Conservation (phyloP, 2,329 filamentous ascomycete genomes). For the Septoria linicola region DNA sequence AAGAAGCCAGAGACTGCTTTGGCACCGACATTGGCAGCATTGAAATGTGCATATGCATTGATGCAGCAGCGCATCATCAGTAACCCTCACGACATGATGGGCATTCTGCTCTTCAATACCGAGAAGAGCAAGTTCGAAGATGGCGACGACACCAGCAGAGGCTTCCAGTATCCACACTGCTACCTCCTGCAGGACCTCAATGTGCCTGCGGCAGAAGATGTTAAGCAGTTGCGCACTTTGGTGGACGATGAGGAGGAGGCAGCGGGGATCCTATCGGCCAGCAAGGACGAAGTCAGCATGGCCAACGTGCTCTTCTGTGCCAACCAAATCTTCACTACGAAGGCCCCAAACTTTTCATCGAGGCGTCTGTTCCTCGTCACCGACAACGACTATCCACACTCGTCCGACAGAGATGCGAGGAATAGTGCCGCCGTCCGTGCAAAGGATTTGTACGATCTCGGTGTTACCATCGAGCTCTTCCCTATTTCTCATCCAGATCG, state of each 20-base stretch:
- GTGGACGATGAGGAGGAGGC: constrained; percentile 76
- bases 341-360: constrained; percentile 90
- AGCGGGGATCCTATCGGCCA: constrained; percentile 66
- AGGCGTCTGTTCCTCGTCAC: constrained; percentile 93
- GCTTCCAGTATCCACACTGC: constrained; percentile 77
- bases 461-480: constrained; percentile 88
- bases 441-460: constrained; percentile 91
- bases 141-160: constrained; percentile 58
- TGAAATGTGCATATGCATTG: constrained; percentile 90
- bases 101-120: constrained; percentile 87
- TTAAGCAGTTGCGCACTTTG: constrained; percentile 73
- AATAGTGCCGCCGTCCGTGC: constrained; percentile 80
- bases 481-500: constrained; percentile 70
- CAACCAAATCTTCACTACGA: constrained; percentile 94
- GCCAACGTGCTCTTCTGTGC: constrained; percentile 89
- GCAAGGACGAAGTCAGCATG: constrained; percentile 72
- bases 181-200: constrained; percentile 88
- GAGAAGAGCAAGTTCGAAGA: constrained; percentile 76
- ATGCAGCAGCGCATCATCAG: constrained; percentile 99
- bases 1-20: constrained; percentile 74
- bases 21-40: constrained; percentile 74
- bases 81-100: constrained; percentile 95
- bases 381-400: constrained; percentile 85
- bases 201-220: constrained; percentile 80
- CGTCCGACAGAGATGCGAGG: constrained; percentile 67